Evolutionary conservation across 2,329 filamentous ascomycete species (phyloP).

Genomic region (Penicillium sp.): DNA sequence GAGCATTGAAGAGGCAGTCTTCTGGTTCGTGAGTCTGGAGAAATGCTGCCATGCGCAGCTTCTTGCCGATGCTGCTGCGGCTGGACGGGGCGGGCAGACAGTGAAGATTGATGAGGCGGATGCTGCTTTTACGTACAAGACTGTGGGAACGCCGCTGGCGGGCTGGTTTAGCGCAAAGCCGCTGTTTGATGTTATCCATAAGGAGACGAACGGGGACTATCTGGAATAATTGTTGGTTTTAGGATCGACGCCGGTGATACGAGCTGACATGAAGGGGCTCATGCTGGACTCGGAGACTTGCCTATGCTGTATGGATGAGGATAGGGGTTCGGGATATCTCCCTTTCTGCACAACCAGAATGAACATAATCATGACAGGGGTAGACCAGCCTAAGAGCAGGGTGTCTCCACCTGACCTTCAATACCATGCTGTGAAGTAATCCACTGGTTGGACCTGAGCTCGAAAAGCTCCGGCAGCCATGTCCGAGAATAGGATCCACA

Average conservation of each 20-base stretch:
- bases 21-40: constrained; percentile 57
- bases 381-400: background rate
- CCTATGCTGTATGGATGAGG: too few relatives aligned
- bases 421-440: background rate
- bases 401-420: background rate
- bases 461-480: background rate
- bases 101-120: constrained; percentile 69
- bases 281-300: background rate
- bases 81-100: constrained; percentile 62
- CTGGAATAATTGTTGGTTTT: constrained; percentile 40
- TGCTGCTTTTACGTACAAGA: constrained; percentile 66
- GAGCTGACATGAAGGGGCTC: background rate
- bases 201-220: constrained; percentile 60
- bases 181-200: constrained; percentile 68
- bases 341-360: background rate
- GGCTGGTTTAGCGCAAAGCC: constrained; percentile 74
- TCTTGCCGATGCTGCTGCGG: constrained; percentile 54
- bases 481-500: background rate
- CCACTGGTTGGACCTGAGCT: background rate
- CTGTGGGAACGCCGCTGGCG: constrained; percentile 60
- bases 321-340: background rate
- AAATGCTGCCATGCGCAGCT: constrained; percentile 58
- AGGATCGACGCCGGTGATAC: background rate
- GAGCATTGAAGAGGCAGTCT: constrained; percentile 54
- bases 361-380: background rate